phyloP scores from a whole-genome alignment of 2,329 filamentous ascomycete species.

The Diplocarpon mali region DNA sequence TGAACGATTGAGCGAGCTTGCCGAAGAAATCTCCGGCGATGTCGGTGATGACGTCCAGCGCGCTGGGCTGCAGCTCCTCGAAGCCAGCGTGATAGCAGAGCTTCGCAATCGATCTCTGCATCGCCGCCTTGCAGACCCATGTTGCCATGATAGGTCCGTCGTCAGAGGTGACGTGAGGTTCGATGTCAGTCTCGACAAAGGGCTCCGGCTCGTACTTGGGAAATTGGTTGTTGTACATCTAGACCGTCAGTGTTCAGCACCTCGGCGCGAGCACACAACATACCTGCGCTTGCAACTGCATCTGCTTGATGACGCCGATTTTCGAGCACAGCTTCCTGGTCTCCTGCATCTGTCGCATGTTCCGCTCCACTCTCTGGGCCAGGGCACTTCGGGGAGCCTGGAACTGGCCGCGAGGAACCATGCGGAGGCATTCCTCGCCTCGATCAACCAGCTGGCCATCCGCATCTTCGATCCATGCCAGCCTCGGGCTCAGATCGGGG shows the following conservation, averaged over 20 bases:
- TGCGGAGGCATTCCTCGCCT: slow-evolving; percentile 69
- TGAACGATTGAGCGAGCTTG: slow-evolving; percentile 70
- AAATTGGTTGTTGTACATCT: slow-evolving; percentile 97
- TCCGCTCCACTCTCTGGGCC: slow-evolving; percentile 72
- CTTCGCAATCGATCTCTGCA: slow-evolving; percentile 87
- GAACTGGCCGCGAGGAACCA: slow-evolving; percentile 68
- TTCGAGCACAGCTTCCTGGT: slow-evolving; percentile 93
- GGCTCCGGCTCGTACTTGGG: slow-evolving; percentile 89
- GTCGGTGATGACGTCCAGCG: slow-evolving; percentile 81
- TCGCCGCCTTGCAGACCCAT: slow-evolving; percentile 67
- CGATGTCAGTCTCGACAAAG: slow-evolving; percentile 76
- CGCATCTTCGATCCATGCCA: slow-evolving; percentile 81
- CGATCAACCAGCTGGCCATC: slow-evolving; percentile 85
- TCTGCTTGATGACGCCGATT: slow-evolving; percentile 96
- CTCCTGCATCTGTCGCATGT: slow-evolving; percentile 92
- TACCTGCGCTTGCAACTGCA: slow-evolving; percentile 96
- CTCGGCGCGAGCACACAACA: slow-evolving; percentile 17
- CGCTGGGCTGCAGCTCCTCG: slow-evolving; percentile 92
- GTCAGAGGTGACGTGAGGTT: slow-evolving; percentile 81
- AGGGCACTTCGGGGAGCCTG: slow-evolving; percentile 63
- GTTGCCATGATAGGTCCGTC: slow-evolving; percentile 80
- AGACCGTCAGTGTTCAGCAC: slow-evolving; percentile 10
- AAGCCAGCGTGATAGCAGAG: slow-evolving; percentile 95
- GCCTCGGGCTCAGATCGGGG: slow-evolving; percentile 66
- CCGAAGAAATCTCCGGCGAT: slow-evolving; percentile 82